Percentiles rank a stretch among this genome's conserved stretches.
Evolutionary conservation across 345 rosid species (phyloP).

Genomic region (Camelina hispida): DNA sequence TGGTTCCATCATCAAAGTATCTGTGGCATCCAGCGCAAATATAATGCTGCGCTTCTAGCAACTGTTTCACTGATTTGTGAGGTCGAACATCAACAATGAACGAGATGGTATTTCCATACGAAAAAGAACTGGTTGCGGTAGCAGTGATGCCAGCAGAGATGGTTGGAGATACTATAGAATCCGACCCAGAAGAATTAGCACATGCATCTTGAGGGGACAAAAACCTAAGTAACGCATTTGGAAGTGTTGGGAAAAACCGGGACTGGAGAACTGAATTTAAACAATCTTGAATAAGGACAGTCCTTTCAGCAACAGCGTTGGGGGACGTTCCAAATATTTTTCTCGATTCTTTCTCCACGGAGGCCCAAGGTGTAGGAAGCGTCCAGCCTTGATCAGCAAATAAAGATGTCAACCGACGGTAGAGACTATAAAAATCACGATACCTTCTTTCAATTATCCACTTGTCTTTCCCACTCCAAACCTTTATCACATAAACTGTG

Average conservation of each 20-base stretch:
- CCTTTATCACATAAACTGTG: constrained; percentile 78
- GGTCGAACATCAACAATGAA: constrained; percentile 76
- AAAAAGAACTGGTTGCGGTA: constrained; percentile 49
- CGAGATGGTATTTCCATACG: constrained; percentile 84
- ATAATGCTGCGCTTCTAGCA: constrained; percentile 87
- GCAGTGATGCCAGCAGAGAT: constrained; percentile 32
- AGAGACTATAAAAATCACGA: constrained; percentile 86
- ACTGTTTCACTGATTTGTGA: constrained; percentile 69
- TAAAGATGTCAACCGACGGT: constrained; percentile 76
- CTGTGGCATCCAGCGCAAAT: constrained; percentile 91
- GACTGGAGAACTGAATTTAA: constrained; percentile 69
- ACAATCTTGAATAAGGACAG: constrained; percentile 85
- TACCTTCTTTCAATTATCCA: constrained; percentile 97
- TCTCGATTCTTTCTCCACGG: constrained; percentile 79
- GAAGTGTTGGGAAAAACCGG: constrained; percentile 58
- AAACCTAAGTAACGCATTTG: constrained; percentile 73
- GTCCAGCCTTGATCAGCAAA: constrained; percentile 79
- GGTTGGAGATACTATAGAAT: constrained; percentile 47
- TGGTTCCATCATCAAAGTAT: constrained; percentile 80
- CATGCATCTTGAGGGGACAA: constrained; percentile 71
- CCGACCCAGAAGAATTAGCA: constrained; percentile 56
- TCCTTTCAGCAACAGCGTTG: constrained; percentile 82
- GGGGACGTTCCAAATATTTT: constrained; percentile 89
- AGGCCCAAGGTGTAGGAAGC: constrained; percentile 87
- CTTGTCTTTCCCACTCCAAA: constrained; percentile 74